These are phyloP conservation scores for Mortierella hygrophila DNA, from an alignment of 192 early-diverging fungal species.

Conservation along the genomic window DNA sequence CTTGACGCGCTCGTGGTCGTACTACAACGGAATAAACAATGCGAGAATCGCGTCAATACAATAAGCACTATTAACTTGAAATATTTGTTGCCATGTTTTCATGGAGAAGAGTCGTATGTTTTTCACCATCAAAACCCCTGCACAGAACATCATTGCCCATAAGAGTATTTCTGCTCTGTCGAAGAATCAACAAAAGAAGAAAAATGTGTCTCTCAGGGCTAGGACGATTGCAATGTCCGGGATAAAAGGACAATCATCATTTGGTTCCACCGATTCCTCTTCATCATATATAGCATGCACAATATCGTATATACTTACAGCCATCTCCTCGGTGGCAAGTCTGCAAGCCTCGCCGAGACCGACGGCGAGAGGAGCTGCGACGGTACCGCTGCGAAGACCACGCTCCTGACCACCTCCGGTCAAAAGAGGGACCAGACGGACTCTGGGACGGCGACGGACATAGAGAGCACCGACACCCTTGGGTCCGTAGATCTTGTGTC, in stretches of 20 bases:
- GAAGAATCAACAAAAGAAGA: neutral
- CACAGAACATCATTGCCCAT: slow-evolving; percentile 61
- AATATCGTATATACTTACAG: slow-evolving; percentile 64
- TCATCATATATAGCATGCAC: neutral
- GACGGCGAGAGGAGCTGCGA: slow-evolving; percentile 90
- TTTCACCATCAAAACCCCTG: slow-evolving; percentile 69
- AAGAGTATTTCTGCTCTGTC: slow-evolving; percentile 11
- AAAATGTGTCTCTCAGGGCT: slow-evolving; percentile 26
- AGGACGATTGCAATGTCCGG: slow-evolving; percentile 47
- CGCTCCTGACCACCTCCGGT: slow-evolving; percentile 97
- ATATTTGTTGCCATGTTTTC: neutral
- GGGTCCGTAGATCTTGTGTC: slow-evolving; percentile 99
- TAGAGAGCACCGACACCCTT: slow-evolving; percentile 96
- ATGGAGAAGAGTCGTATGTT: neutral
- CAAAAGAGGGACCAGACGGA: slow-evolving; percentile 91
- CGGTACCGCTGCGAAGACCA: slow-evolving; percentile 93
- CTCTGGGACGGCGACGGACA: slow-evolving; percentile 92
- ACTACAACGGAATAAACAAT: slow-evolving; percentile 57
- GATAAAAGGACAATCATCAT: slow-evolving; percentile 56
- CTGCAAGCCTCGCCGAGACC: slow-evolving; percentile 92
- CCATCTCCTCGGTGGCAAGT: slow-evolving; percentile 84
- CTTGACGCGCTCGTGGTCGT: slow-evolving; percentile 81
- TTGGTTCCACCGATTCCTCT: slow-evolving; percentile 11
- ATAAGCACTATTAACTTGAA: neutral
- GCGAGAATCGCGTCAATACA: neutral